Conservation (phyloP, 2,329 filamentous ascomycete species). For the Claviceps pusilla region DNA sequence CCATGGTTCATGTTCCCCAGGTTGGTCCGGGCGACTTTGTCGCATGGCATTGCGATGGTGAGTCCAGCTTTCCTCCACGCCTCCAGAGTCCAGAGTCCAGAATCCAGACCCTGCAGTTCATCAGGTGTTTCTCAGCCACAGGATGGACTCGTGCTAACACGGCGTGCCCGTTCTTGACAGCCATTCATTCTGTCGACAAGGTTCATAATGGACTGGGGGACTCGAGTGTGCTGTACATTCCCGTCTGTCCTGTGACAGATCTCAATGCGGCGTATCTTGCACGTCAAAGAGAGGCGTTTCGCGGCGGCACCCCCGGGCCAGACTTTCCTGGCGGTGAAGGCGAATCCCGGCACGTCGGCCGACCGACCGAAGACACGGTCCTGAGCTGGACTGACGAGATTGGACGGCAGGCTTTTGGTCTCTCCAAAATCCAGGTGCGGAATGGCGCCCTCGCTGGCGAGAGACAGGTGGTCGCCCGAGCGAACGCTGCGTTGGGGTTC, state of each 20-base stretch:
- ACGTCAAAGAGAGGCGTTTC: conserved; percentile 56
- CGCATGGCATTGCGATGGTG: conserved; percentile 68
- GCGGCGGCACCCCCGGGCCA: conserved; percentile 49
- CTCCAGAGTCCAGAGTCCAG: background rate
- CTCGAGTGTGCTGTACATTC: conserved; percentile 79
- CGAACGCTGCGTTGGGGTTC: conserved; percentile 32
- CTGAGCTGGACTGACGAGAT: conserved; percentile 15
- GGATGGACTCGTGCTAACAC: background rate
- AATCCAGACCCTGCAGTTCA: no score
- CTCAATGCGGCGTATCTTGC: conserved; percentile 56
- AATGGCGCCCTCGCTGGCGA: conserved; percentile 20
- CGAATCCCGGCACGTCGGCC: conserved; percentile 38
- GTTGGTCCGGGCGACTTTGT: conserved; percentile 65
- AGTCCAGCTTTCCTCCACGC: background rate
- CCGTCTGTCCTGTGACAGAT: conserved; percentile 66
- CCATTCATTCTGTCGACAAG: conserved; percentile 71
- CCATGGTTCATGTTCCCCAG: conserved; percentile 55
- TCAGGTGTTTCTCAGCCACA: background rate
- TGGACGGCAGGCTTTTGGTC: conserved; percentile 30
- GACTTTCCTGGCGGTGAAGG: conserved; percentile 61
- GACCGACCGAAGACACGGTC: conserved; percentile 27
- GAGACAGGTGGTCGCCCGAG: conserved; percentile 20
- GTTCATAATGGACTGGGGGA: conserved; percentile 57
- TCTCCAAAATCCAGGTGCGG: conserved; percentile 21
- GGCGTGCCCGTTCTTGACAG: conserved; percentile 11